phyloP scores from a whole-genome alignment of 352 stramenopile genomes.

The Pythium sukuiense region DNA sequence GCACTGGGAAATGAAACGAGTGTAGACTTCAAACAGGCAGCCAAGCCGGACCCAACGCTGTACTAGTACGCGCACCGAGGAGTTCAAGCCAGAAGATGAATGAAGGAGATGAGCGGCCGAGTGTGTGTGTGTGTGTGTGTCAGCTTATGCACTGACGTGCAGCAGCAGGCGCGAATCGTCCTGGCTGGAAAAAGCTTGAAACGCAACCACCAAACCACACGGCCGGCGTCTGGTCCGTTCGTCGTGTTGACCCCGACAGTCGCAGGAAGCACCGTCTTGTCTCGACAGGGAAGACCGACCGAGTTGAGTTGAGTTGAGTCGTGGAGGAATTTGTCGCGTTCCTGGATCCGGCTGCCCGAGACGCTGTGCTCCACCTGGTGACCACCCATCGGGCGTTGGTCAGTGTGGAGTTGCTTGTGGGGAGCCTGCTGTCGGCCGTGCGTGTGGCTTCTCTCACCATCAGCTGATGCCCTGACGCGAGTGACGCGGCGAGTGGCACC shows the following conservation, averaged over 20 bases:
- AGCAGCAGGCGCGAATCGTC: background rate
- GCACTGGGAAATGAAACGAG: background rate
- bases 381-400: background rate
- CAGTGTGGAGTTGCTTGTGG: no score
- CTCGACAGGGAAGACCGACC: no score
- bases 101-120: background rate
- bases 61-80: constrained; percentile 5
- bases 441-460: background rate
- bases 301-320: constrained; percentile 6
- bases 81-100: constrained; percentile 4
- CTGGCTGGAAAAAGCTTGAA: background rate
- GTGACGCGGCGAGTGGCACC: no score
- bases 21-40: background rate
- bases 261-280: no score
- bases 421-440: background rate
- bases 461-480: constrained; percentile 2
- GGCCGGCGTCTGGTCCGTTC: background rate
- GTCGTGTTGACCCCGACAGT: constrained; percentile 3
- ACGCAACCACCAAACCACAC: background rate
- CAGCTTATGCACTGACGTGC: background rate
- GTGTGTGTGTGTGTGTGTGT: background rate
- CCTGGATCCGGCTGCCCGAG: background rate
- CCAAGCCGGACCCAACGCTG: background rate
- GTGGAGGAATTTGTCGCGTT: background rate
- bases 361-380: background rate